These are phyloP conservation scores for Rutstroemia sp. DNA, from an alignment of 2,329 filamentous ascomycete genomes.

Conservation along the genomic window DNA sequence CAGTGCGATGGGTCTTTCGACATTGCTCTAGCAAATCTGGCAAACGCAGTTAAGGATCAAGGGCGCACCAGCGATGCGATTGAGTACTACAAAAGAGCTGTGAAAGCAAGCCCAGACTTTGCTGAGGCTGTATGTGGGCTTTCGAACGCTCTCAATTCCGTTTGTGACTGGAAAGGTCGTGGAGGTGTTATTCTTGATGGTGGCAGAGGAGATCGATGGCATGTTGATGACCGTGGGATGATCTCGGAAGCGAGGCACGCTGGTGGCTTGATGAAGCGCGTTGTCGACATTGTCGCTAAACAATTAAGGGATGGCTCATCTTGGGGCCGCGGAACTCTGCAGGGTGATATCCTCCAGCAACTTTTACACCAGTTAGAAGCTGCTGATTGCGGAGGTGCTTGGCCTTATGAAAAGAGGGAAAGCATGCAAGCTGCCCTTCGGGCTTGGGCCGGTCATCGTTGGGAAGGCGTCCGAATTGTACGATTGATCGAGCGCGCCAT, in stretches of 20 bases:
- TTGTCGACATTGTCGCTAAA: constrained; percentile 82
- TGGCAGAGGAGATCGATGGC: constrained; percentile 80
- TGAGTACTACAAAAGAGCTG: constrained; percentile 81
- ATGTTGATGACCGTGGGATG: constrained; percentile 80
- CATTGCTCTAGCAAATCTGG: constrained; percentile 91
- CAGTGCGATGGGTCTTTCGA: constrained; percentile 90
- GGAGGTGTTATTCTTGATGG: constrained; percentile 73
- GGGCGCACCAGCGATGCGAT: constrained; percentile 91
- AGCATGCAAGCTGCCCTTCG: constrained; percentile 32
- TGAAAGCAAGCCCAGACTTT: constrained; percentile 88
- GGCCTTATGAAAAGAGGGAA: constrained; percentile 29
- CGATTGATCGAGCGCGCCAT: constrained; percentile 78
- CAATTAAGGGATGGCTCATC: constrained; percentile 79
- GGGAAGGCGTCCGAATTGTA: constrained; percentile 83
- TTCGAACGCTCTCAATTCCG: constrained; percentile 90
- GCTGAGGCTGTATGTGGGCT: constrained; percentile 94
- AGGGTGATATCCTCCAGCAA: constrained; percentile 43
- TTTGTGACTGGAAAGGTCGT: constrained; percentile 88
- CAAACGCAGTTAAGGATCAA: constrained; percentile 96
- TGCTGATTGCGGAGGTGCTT: constrained; percentile 28
- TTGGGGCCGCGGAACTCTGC: constrained; percentile 73
- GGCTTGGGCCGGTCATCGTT: constrained; percentile 65
- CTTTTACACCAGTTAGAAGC: constrained; percentile 27
- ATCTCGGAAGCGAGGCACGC: constrained; percentile 67
- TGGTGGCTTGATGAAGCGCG: constrained; percentile 77